Percentiles rank a stretch among this genome's conserved stretches.
Conservation (phyloP, 1,284 basidiomycete genomes). For the Microbotryum violaceum region DNA sequence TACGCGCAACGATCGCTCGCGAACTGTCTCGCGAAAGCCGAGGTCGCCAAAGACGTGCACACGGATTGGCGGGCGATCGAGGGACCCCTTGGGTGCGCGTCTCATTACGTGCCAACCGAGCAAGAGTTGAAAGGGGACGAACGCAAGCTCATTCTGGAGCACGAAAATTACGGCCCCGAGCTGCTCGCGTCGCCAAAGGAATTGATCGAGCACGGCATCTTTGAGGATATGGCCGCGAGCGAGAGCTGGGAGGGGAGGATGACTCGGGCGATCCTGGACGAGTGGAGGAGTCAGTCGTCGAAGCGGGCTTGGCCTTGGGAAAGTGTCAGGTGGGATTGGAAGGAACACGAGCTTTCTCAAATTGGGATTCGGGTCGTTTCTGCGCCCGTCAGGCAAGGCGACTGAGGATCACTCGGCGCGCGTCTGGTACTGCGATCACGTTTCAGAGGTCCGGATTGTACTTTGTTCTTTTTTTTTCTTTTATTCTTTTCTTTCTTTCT, state of each 20-base stretch:
- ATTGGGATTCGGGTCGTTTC: too few species aligned
- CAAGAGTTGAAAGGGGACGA: slow-evolving; percentile 5
- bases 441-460: too few species aligned
- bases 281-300: slow-evolving; percentile 11
- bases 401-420: too few species aligned
- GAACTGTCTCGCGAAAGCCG: slow-evolving; percentile 22
- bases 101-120: slow-evolving; percentile 22
- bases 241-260: slow-evolving; percentile 26
- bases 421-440: too few species aligned
- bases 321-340: too few species aligned
- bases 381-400: too few species aligned
- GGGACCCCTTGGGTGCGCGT: slow-evolving; percentile 23
- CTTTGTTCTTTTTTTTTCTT: too few species aligned
- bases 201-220: slow-evolving; percentile 8
- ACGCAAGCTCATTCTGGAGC: neutral
- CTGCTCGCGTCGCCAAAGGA: slow-evolving; percentile 11
- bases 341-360: too few species aligned
- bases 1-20: slow-evolving; percentile 21
- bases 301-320: too few species aligned
- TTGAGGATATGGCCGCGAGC: slow-evolving; percentile 12
- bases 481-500: too few species aligned
- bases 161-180: neutral
- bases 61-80: slow-evolving; percentile 25
- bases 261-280: slow-evolving; percentile 16
- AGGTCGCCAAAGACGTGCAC: slow-evolving; percentile 11